Evolutionary conservation across 495 filamentous ascomycete species (phyloP).

Genomic region (Letharia columbiana): DNA sequence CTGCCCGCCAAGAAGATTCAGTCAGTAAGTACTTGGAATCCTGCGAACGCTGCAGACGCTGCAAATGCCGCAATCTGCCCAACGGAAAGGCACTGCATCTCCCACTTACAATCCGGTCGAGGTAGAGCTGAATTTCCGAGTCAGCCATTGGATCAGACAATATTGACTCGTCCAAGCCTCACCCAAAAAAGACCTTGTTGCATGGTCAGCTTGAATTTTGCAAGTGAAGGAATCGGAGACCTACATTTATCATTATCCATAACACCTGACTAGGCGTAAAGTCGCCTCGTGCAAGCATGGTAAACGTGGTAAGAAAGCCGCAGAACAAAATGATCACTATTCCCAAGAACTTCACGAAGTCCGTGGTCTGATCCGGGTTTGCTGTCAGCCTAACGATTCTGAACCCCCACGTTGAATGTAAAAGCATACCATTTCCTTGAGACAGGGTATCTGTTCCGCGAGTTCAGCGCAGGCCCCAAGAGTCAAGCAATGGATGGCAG

Average conservation of each 20-base stretch:
- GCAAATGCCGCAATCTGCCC: slow-evolving; percentile 1
- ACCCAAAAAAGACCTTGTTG: slow-evolving; percentile 38
- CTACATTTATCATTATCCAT: slow-evolving; percentile 77
- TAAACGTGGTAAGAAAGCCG: slow-evolving; percentile 88
- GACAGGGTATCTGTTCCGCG: slow-evolving; percentile 57
- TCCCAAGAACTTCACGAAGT: slow-evolving; percentile 83
- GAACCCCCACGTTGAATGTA: not conserved
- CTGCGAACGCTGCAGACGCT: not conserved
- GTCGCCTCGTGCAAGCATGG: slow-evolving; percentile 70
- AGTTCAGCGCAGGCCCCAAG: slow-evolving; percentile 26
- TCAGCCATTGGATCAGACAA: slow-evolving; percentile 9
- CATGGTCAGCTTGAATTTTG: not conserved
- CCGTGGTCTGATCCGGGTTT: slow-evolving; percentile 56
- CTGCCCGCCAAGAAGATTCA: slow-evolving; percentile 30
- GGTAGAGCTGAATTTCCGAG: not conserved
- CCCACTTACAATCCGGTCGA: slow-evolving; percentile 13
- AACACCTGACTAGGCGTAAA: slow-evolving; percentile 71
- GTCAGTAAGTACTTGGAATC: slow-evolving; percentile 1
- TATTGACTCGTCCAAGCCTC: slow-evolving; percentile 13
- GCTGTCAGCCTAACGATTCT: slow-evolving; percentile 26
- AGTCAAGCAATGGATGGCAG: slow-evolving; percentile 14
- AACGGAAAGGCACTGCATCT: not conserved
- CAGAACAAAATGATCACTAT: slow-evolving; percentile 56
- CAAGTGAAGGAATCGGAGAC: not conserved
- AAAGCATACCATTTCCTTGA: slow-evolving; percentile 69